Conservation (phyloP, 306 rosid species). For the Herpetospermum pedunculosum region DNA sequence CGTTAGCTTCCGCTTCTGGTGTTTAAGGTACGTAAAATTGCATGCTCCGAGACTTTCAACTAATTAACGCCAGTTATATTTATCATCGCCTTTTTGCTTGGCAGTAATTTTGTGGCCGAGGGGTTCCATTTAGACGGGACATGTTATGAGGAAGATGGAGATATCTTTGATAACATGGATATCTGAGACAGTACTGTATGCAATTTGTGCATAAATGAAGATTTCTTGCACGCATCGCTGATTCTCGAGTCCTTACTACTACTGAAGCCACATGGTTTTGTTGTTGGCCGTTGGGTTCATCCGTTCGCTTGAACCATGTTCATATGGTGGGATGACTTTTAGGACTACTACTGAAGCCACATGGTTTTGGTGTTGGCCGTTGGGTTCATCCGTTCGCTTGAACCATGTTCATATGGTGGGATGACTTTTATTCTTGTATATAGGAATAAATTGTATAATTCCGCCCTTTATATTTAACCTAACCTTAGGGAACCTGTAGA, state of each 20-base stretch:
- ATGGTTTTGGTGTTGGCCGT: not conserved
- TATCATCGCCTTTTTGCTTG: slow-evolving; percentile 5
- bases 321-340: not conserved
- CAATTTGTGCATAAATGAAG: slow-evolving; percentile 3
- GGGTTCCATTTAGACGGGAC: slow-evolving; percentile 43
- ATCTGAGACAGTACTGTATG: slow-evolving; percentile 31
- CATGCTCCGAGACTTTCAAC: not conserved
- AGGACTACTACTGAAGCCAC: too few relatives aligned
- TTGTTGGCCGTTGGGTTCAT: not conserved
- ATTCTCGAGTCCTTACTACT: not conserved
- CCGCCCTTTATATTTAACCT: not conserved
- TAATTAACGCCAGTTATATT: not conserved
- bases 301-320: not conserved
- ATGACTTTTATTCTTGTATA: not conserved
- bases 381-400: not conserved
- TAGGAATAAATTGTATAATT: slow-evolving; percentile 7
- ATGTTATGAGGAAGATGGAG: slow-evolving; percentile 49
- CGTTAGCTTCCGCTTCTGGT: slow-evolving; percentile 64
- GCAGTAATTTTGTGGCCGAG: slow-evolving; percentile 71
- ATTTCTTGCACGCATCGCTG: not conserved
- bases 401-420: not conserved
- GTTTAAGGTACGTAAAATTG: slow-evolving; percentile 57
- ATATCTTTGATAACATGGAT: slow-evolving; percentile 81
- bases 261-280: not conserved
- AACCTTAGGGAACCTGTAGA: not conserved